A percentile compares a stretch with the other conserved stretches of the same genome.
Conservation (phyloP, 768 basidiomycete genomes). For the Rickenella mellea region DNA sequence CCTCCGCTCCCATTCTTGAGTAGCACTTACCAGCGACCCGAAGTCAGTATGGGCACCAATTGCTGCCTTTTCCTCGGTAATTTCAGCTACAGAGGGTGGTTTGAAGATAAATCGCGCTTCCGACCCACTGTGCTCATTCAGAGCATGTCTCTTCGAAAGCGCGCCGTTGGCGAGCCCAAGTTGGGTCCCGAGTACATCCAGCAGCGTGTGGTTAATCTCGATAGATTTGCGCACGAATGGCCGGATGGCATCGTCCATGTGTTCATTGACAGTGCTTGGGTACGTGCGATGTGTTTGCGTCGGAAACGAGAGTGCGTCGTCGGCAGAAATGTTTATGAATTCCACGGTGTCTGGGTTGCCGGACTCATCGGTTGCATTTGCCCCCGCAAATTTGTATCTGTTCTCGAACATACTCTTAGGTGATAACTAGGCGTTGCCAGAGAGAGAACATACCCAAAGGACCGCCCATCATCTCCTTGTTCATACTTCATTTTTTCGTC, state of each 20-base stretch:
- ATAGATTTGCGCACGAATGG: slow-evolving; percentile 21
- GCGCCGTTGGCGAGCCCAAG: slow-evolving; percentile 23
- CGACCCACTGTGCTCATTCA: slow-evolving; percentile 20
- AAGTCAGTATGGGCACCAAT: slow-evolving; percentile 29
- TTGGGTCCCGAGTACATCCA: slow-evolving; percentile 20
- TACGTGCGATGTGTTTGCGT: slow-evolving; percentile 20
- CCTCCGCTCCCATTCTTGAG: not conserved
- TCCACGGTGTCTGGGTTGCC: slow-evolving; percentile 20
- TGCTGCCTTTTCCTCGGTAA: slow-evolving; percentile 16
- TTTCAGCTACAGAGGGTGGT: slow-evolving; percentile 13
- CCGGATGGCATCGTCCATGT: slow-evolving; percentile 17
- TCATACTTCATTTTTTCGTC: slow-evolving; percentile 34
- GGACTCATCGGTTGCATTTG: slow-evolving; percentile 19
- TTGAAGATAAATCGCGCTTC: slow-evolving; percentile 25
- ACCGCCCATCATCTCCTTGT: slow-evolving; percentile 30
- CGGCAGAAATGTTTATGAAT: slow-evolving; percentile 24
- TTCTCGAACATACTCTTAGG: not conserved
- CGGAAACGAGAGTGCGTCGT: slow-evolving; percentile 26
- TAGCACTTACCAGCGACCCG: slow-evolving; percentile 21
- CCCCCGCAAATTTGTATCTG: slow-evolving; percentile 21
- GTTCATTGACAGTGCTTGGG: slow-evolving; percentile 18
- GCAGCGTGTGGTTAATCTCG: slow-evolving; percentile 19
- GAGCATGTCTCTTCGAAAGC: slow-evolving; percentile 17
- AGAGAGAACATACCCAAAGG: slow-evolving; percentile 23
- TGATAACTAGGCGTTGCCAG: not conserved